These are phyloP conservation scores for Soucietia sequanensis DNA, from an alignment of 805 yeast genomes.

Conservation along the genomic window DNA sequence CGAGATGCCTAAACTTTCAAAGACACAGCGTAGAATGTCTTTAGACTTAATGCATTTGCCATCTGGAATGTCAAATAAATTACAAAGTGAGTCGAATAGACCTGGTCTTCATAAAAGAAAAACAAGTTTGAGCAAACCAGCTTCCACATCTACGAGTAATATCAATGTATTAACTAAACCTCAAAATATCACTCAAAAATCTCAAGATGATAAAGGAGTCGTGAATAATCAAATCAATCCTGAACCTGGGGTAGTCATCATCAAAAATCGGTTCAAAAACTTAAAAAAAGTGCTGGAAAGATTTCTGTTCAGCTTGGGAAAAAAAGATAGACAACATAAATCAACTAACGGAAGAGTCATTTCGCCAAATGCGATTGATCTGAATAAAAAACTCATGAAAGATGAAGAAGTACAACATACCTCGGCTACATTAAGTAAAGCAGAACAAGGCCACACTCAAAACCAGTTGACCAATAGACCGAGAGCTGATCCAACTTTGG, in stretches of 20 bases:
- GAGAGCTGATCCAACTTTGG: slow-evolving; percentile 2
- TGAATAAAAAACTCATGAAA: too few relatives aligned
- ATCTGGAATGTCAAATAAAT: slow-evolving; percentile 5
- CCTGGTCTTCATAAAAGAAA: slow-evolving; percentile 6
- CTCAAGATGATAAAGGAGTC: not conserved
- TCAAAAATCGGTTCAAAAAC: slow-evolving; percentile 9
- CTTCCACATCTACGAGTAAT: slow-evolving; percentile 27
- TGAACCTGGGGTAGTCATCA: not conserved
- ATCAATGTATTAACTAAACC: slow-evolving; percentile 34
- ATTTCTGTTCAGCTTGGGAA: slow-evolving; percentile 11
- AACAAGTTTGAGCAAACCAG: slow-evolving; percentile 25
- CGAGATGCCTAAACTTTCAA: too few relatives aligned
- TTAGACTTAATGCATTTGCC: slow-evolving; percentile 25
- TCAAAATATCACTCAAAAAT: slow-evolving; percentile 10
- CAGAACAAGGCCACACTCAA: too few relatives aligned
- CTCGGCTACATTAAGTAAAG: too few relatives aligned
- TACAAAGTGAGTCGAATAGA: not conserved
- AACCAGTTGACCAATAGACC: too few relatives aligned
- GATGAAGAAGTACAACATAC: too few relatives aligned
- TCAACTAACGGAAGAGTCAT: too few relatives aligned
- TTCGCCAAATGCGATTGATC: too few relatives aligned
- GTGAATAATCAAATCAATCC: not conserved
- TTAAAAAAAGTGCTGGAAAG: slow-evolving; percentile 13
- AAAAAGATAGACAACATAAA: slow-evolving; percentile 1
- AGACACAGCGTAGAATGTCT: slow-evolving; percentile 16